A percentile compares a stretch with the other conserved stretches of the same genome.
Evolutionary conservation across 2,329 filamentous ascomycete genomes (phyloP).

Genomic region (Fusarium chuoi): DNA sequence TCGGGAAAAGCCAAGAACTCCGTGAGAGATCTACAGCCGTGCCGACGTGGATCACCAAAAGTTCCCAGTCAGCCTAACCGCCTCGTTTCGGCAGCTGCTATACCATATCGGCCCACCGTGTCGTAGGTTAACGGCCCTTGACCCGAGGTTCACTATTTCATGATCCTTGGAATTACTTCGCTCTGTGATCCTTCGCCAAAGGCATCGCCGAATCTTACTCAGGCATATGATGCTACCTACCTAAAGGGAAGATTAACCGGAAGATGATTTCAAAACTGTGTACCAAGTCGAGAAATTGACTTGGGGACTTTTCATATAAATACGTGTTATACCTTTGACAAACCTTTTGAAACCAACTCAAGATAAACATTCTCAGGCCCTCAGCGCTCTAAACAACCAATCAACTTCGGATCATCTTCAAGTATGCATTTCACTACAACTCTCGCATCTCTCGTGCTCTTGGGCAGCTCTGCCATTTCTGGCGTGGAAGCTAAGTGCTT

Average conservation of each 20-base stretch:
- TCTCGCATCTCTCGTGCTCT: too few relatives aligned
- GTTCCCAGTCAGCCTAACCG: not conserved
- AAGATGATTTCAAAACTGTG: not conserved
- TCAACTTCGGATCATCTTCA: too few relatives aligned
- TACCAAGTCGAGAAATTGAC: not conserved
- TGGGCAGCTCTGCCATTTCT: too few relatives aligned
- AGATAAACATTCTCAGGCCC: too few relatives aligned
- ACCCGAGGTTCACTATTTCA: not conserved
- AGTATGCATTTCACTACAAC: too few relatives aligned
- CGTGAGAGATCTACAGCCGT: not conserved
- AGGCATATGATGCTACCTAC: not conserved
- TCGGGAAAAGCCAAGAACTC: not conserved
- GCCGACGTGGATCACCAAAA: not conserved
- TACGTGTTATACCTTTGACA: not conserved
- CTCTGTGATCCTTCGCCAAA: not conserved
- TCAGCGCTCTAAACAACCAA: too few relatives aligned
- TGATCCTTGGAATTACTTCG: not conserved
- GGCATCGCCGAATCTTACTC: not conserved
- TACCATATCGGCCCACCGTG: not conserved
- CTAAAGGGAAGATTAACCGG: not conserved
- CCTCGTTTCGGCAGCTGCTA: not conserved
- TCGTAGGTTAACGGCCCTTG: not conserved
- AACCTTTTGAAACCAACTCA: too few relatives aligned
- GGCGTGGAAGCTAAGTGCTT: too few relatives aligned
- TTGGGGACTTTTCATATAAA: not conserved